Base-by-base conservation (phyloP, 1,284 basidiomycete genomes). In the Trametes hirsuta region DNA sequence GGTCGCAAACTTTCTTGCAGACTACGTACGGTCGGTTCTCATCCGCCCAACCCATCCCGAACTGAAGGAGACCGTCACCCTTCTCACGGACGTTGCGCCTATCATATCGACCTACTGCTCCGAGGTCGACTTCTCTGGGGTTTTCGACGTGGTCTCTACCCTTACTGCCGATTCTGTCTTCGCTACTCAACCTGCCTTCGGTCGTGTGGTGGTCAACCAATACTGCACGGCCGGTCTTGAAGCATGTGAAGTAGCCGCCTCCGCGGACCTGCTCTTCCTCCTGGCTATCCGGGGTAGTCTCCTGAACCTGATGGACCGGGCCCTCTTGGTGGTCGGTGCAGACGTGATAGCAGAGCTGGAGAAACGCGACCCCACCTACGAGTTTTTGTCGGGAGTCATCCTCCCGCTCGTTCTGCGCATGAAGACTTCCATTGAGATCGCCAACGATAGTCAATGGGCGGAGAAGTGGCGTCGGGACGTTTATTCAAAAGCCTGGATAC, bases 301-400 rank as follows among this genome's bases (percentile, higher is more conserved):
- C 0, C 77, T 91, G 24, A 71, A 75, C 3, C 77, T 94, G 3
- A 61, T 93, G 3, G 74, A 78, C 25, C 77, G 79, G 18, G 74
- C 84, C 0, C 75, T 88, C 0, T 78, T 84, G 47, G 76, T 91
- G 12, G 77, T 74, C 9, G 81, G 79, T 3, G 79, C 77, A 1
- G 85, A 90, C 64, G 77, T 88, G 4, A 73, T 91, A 21, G 73
- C 73, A 1, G 80, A 85, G 53, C 65, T 94, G 18, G 86, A 88
- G 68, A 81, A 80, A 53, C 79, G 80, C 24, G 68, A 73, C 0
- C 80, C 84, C 0, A 83, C 84, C 0, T 81, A 87, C 51, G 81
- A 83, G 39, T 84, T 88, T 67, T 76, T 90, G 12, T 74, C 81
- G 50, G 78, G 84, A 18, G 68, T 90, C 39, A 74, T 93, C 3